phyloP scores from a whole-genome alignment of 371 early-diverging fungal species.

The Mucor indicus region DNA sequence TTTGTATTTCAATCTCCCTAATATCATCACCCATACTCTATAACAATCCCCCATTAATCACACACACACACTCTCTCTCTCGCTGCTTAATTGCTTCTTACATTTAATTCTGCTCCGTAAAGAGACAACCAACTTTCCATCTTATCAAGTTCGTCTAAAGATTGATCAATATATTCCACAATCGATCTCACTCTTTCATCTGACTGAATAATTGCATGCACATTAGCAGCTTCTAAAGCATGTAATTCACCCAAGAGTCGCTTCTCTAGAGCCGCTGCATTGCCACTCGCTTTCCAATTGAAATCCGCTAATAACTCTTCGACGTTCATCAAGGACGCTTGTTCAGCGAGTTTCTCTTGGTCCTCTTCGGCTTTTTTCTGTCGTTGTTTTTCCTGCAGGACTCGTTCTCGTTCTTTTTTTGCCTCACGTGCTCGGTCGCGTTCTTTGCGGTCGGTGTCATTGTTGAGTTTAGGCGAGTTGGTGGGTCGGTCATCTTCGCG shows the following conservation, averaged over 20 bases:
- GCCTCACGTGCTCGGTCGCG: conserved; percentile 31
- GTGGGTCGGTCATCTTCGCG: conserved; percentile 3
- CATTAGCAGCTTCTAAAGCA: conserved; percentile 82
- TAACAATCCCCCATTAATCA: too few relatives aligned
- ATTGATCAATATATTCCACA: conserved; percentile 76
- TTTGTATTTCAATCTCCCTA: conserved; percentile 89
- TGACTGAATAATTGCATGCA: conserved; percentile 90
- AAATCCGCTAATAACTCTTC: conserved; percentile 65
- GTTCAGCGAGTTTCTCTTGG: conserved; percentile 46
- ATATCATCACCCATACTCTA: conserved; percentile 94
- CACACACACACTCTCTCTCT: too few relatives aligned
- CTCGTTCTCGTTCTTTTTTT: conserved; percentile 35
- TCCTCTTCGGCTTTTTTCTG: conserved; percentile 37
- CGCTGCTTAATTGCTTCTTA: conserved; percentile 26
- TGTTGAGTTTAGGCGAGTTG: too few relatives aligned
- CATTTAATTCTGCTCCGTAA: conserved; percentile 87
- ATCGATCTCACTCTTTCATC: conserved; percentile 83
- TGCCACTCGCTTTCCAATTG: conserved; percentile 75
- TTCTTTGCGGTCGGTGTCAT: conserved; percentile 38
- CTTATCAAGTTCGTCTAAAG: conserved; percentile 72
- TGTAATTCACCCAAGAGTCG: conserved; percentile 61
- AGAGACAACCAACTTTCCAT: conserved; percentile 85
- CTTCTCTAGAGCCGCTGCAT: conserved; percentile 70
- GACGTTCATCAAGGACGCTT: conserved; percentile 57
- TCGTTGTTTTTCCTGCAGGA: conserved; percentile 15